Evolutionary conservation across 345 rosid species (phyloP), one percentile per base, ranked within the genome.

Genomic region (Hirschfeldia incana): DNA sequence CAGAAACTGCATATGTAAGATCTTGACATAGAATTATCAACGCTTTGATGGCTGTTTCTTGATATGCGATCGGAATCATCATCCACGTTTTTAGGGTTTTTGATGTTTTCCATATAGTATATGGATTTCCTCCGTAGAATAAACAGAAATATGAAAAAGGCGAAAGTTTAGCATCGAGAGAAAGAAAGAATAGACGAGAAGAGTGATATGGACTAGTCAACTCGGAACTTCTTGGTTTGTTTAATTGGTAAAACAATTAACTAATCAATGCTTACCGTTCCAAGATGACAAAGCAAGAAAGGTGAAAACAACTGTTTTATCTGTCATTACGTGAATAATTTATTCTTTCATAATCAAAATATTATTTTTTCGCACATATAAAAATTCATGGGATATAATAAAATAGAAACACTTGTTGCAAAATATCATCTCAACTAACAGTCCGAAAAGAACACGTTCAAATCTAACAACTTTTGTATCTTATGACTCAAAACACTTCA

Each of bases 1-100:
- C 98, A 94, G 73, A 90, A 94, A 69, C 82, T 84, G 79, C 98
- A 94, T 65, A 87, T 87, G 46, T 92, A 92, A 62, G 90, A 87
- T 81, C 94, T 89, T 32, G 77, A 79, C 21, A 64, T 3, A 10
- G 72, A 70, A 70, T 15, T 37, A 75, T 65, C 67, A 74, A 51
- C 66, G 60, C 17, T 36, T 36, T 62, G 78, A 12, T 80, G 36
- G 53, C 36, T 75, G 60, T 46, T 42, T 64, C 62, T 80, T 8
- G 80, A 42, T 75, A 64, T 57, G 34, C 2, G 65, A 33, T 75
- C 42, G 6, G 76, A 70, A 65, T 39, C 29, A 46, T 70, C 83
- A 27, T 70, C 76, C 1, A 13, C 8, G 42, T 1, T 58, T 65
- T 58, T 75, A 70, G 80, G 65, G 69, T 34, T 80, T 75, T 65